Conservation (phyloP, 2,329 filamentous ascomycete genomes). For the Didymella lethalis region DNA sequence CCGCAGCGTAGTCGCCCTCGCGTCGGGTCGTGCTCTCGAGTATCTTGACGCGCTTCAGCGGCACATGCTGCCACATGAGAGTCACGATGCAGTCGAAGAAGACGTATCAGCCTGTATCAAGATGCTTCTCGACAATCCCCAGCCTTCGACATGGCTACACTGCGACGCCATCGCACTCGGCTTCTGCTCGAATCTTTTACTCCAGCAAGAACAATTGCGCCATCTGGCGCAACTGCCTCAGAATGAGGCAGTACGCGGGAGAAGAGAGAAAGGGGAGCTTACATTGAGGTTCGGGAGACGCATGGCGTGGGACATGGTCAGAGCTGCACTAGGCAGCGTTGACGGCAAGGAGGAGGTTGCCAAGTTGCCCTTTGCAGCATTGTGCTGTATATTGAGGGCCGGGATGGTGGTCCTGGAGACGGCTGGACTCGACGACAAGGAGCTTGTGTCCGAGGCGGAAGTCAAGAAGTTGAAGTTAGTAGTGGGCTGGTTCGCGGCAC, state of each 20-base stretch:
- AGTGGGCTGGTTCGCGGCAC: neutral
- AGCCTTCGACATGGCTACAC: neutral
- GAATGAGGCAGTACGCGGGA: no score
- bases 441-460: neutral
- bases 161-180: constrained; percentile 4
- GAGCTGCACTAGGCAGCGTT: neutral
- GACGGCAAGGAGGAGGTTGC: neutral
- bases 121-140: neutral
- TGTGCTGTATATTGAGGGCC: neutral
- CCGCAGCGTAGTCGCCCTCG: neutral
- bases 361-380: neutral
- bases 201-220: neutral
- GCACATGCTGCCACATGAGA: neutral
- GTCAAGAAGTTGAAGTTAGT: neutral
- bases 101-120: neutral
- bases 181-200: neutral
- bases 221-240: neutral
- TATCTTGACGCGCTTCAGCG: neutral
- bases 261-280: neutral
- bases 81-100: neutral
- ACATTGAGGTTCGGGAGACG: neutral
- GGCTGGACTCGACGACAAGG: neutral
- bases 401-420: neutral
- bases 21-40: neutral
- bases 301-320: neutral